A percentile compares a stretch with the other conserved stretches of the same genome.
phyloP scores from a whole-genome alignment of 2,329 filamentous ascomycete species.

The Daldinia eschscholtzii region DNA sequence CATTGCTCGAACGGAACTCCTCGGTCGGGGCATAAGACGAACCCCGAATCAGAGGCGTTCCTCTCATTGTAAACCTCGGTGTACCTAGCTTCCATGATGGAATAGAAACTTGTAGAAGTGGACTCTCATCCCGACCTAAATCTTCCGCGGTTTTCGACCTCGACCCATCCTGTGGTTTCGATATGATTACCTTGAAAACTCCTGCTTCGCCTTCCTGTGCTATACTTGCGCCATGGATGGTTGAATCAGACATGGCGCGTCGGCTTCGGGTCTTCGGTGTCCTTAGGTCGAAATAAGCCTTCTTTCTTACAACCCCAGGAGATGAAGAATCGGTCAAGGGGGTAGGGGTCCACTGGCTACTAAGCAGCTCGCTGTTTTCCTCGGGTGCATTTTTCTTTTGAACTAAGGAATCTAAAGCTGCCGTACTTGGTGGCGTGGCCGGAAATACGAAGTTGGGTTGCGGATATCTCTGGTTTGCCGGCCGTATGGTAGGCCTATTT shows the following conservation, averaged over 20 bases:
- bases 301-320: slow-evolving; percentile 51
- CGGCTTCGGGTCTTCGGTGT: slow-evolving; percentile 58
- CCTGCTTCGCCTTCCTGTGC: slow-evolving; percentile 70
- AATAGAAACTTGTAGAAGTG: slow-evolving; percentile 79
- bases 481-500: slow-evolving; percentile 71
- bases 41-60: slow-evolving; percentile 81
- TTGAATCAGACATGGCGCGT: slow-evolving; percentile 82
- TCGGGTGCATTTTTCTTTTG: slow-evolving; percentile 50
- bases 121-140: slow-evolving; percentile 59
- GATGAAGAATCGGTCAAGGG: slow-evolving; percentile 49
- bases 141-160: slow-evolving; percentile 75
- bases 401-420: slow-evolving; percentile 64
- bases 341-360: slow-evolving; percentile 60
- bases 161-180: slow-evolving; percentile 72
- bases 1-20: slow-evolving; percentile 74
- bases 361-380: slow-evolving; percentile 52
- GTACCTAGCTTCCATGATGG: slow-evolving; percentile 87
- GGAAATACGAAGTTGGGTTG: slow-evolving; percentile 72
- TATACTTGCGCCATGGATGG: slow-evolving; percentile 72
- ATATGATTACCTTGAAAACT: slow-evolving; percentile 84
- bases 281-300: slow-evolving; percentile 51
- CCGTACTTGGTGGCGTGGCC: slow-evolving; percentile 70
- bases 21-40: slow-evolving; percentile 85
- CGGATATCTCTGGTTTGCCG: slow-evolving; percentile 71
- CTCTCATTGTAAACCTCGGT: slow-evolving; percentile 81